Percentiles rank a stretch among this genome's conserved stretches.
phyloP scores from a whole-genome alignment of 148 eudicot genomes.

The Rhododendron ferrugineum region DNA sequence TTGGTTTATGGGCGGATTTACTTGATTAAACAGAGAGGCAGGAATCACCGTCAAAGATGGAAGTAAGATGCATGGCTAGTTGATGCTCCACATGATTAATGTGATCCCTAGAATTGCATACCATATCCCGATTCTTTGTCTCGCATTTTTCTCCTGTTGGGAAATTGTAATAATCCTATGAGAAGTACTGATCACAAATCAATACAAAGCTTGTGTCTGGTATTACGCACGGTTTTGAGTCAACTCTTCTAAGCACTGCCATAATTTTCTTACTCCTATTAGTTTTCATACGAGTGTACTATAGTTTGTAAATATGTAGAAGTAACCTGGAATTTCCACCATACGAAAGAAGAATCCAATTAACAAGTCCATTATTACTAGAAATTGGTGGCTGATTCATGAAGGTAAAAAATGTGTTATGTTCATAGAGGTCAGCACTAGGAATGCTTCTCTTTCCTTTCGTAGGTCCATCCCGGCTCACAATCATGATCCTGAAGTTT shows the following conservation, averaged over 20 bases:
- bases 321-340: neutral
- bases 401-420: neutral
- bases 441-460: neutral
- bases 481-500: neutral
- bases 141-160: neutral
- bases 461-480: neutral
- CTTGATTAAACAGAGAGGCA: constrained; percentile 51
- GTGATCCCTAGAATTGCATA: neutral
- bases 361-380: neutral
- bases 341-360: neutral
- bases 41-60: constrained; percentile 35
- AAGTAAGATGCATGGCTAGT: constrained; percentile 14
- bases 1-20: constrained; percentile 95
- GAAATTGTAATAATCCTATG: neutral
- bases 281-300: neutral
- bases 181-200: neutral
- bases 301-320: neutral
- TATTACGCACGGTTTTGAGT: neutral
- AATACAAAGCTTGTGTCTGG: neutral
- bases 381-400: neutral
- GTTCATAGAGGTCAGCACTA: neutral
- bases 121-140: neutral
- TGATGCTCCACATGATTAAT: neutral
- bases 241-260: neutral
- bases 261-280: neutral